Evolutionary conservation across 2,329 filamentous ascomycete species (phyloP).

Genomic region (Diaporthe vexans): DNA sequence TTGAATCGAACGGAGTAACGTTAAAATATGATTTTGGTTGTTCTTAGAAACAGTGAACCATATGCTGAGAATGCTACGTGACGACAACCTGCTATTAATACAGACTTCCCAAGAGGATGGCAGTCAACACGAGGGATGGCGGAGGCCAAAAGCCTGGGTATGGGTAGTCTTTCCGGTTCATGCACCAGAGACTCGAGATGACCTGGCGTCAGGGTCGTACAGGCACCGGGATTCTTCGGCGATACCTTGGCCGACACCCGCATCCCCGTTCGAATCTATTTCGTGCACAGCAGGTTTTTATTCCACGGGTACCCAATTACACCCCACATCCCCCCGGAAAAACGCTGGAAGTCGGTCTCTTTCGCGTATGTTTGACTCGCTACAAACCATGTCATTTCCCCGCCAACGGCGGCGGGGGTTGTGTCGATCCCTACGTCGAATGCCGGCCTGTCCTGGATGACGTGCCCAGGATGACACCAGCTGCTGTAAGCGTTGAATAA

Average conservation of each 20-base stretch:
- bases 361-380: slow-evolving; percentile 1
- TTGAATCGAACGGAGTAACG: too few relatives aligned
- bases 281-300: not conserved
- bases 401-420: slow-evolving; percentile 12
- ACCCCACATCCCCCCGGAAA: not conserved
- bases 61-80: too few relatives aligned
- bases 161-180: not conserved
- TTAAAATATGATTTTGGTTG: too few relatives aligned
- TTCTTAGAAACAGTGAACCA: not conserved
- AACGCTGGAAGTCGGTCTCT: slow-evolving; percentile 11
- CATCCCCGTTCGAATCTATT: not conserved
- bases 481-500: slow-evolving; percentile 3
- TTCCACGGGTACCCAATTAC: not conserved
- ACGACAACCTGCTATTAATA: not conserved
- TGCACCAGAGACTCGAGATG: not conserved
- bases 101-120: not conserved
- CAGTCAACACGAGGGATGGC: not conserved
- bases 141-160: not conserved
- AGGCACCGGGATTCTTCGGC: not conserved
- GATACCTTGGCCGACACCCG: slow-evolving; percentile 20
- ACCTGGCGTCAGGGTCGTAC: not conserved
- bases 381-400: slow-evolving; percentile 3
- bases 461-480: slow-evolving; percentile 1
- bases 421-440: slow-evolving; percentile 9
- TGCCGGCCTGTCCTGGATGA: slow-evolving; percentile 11